Evolutionary conservation across 2,329 filamentous ascomycete genomes (phyloP), one percentile per base, ranked within the genome.

Genomic region (Aspergillus sp.): DNA sequence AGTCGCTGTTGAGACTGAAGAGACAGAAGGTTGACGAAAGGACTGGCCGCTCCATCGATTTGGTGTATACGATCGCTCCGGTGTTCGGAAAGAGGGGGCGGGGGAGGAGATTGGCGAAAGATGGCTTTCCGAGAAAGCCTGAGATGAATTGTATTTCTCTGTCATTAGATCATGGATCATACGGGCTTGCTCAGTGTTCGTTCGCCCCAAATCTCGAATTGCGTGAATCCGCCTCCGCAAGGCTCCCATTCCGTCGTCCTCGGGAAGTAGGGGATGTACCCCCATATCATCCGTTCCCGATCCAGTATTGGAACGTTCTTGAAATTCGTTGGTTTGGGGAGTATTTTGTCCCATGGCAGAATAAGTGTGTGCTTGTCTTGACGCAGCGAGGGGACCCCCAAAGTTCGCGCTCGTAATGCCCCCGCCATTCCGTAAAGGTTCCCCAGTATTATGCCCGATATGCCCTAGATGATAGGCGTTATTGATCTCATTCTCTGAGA

Each of bases 241-340:
- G 54, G 77, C 74, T 17, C 83, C 80, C 87, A 91, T 93, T 45
- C 90, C 90, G 78, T 95, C 90, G 68, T 93, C 89, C 69, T 88
- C 90, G 1, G 90, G 89, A 41, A 91, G 71, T 15, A 69, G 62
- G 8, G 58, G 63, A 12, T 66, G 64, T 2, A 54, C 51, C 27
- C 46, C 60, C 17, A 56, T 42, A 22, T 65, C 65, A 50, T 67
- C 64, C 40, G 64, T 40, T n/a, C 56, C 54, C 9, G 59, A 45
- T 7, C 42, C 13, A 39, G 54, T 50, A 22, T 27, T 51, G 45
- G 54, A 20, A 22, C 33, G 30, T 30, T 30, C 54, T 12, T 47
- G 51, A 12, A 57, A 11, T 22, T 51, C 45, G n/a, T 42, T 54
- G 17, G 44, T 44, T 5, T 51, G 47, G 8, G 40, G 11, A 22